phyloP scores from a whole-genome alignment of 306 rosid genomes.

The Sicyos baderoa region DNA sequence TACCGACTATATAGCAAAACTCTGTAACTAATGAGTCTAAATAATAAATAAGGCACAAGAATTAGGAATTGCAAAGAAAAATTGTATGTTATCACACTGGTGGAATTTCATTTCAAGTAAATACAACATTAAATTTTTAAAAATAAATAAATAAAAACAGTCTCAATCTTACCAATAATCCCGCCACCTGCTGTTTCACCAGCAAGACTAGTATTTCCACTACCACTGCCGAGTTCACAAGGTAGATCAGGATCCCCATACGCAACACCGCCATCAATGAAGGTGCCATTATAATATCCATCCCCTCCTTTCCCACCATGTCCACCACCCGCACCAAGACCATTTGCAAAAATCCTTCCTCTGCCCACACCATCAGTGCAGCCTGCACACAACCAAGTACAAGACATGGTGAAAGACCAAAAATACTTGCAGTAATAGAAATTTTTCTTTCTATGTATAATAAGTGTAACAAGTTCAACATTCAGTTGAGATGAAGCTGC shows the following conservation, averaged over 20 bases:
- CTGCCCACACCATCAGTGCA: slow-evolving; percentile 82
- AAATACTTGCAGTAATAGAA: not conserved
- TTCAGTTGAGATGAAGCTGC: slow-evolving; percentile 10
- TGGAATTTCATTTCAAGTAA: not conserved
- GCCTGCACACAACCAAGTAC: slow-evolving; percentile 44
- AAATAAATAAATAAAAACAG: not conserved
- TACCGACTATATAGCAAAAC: not conserved
- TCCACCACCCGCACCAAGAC: slow-evolving; percentile 86
- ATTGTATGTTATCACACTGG: not conserved
- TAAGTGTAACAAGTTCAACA: not conserved
- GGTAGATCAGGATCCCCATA: slow-evolving; percentile 86
- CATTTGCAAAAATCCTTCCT: slow-evolving; percentile 56
- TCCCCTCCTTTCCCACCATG: slow-evolving; percentile 98
- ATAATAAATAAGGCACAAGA: not conserved
- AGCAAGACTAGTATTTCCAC: slow-evolving; percentile 74
- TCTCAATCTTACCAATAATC: slow-evolving; percentile 61
- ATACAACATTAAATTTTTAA: not conserved
- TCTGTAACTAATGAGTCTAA: not conserved
- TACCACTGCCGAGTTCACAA: slow-evolving; percentile 97
- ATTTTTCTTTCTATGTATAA: not conserved
- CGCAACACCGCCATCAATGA: slow-evolving; percentile 66
- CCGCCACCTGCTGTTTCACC: slow-evolving; percentile 96
- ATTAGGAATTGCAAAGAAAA: not conserved
- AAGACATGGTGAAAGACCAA: slow-evolving; percentile 10
- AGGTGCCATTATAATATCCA: slow-evolving; percentile 67